phyloP scores from a whole-genome alignment of 768 basidiomycete genomes.

The Leccinum boreale region DNA sequence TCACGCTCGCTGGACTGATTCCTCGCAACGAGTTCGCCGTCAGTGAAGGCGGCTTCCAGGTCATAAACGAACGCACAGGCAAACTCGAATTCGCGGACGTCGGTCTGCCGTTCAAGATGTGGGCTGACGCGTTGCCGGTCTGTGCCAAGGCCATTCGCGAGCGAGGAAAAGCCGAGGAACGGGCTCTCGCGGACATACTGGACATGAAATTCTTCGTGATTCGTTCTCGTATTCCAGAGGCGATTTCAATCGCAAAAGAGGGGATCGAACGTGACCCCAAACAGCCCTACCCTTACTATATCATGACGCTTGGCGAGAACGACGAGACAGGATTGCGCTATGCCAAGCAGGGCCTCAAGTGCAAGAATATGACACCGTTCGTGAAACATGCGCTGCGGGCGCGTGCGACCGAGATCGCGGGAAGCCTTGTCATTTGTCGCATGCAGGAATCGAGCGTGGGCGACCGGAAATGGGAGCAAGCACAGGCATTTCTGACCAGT shows the following conservation, averaged over 20 bases:
- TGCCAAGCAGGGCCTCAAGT: slow-evolving; percentile 64
- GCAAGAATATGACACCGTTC: slow-evolving; percentile 51
- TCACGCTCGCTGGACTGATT: slow-evolving; percentile 47
- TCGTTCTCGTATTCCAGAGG: slow-evolving; percentile 44
- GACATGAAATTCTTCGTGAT: slow-evolving; percentile 58
- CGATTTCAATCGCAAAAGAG: slow-evolving; percentile 41
- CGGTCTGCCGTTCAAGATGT: slow-evolving; percentile 57
- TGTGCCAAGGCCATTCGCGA: slow-evolving; percentile 53
- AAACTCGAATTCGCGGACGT: slow-evolving; percentile 36
- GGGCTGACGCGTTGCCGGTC: slow-evolving; percentile 53
- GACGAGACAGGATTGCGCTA: slow-evolving; percentile 48
- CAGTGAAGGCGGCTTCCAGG: slow-evolving; percentile 48
- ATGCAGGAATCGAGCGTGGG: slow-evolving; percentile 39
- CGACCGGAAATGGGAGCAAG: slow-evolving; percentile 52
- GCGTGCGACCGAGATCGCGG: slow-evolving; percentile 58
- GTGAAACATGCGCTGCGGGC: slow-evolving; percentile 55
- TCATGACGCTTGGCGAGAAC: slow-evolving; percentile 49
- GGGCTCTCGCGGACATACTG: slow-evolving; percentile 56
- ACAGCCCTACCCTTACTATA: slow-evolving; percentile 59
- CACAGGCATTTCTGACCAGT: slow-evolving; percentile 56
- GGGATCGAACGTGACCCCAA: slow-evolving; percentile 51
- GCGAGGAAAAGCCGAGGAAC: slow-evolving; percentile 38
- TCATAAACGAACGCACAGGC: slow-evolving; percentile 42
- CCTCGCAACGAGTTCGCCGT: slow-evolving; percentile 57
- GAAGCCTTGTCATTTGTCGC: slow-evolving; percentile 46